Base-by-base conservation (phyloP, 2,329 filamentous ascomycete genomes). In the Diplodia corticola region DNA sequence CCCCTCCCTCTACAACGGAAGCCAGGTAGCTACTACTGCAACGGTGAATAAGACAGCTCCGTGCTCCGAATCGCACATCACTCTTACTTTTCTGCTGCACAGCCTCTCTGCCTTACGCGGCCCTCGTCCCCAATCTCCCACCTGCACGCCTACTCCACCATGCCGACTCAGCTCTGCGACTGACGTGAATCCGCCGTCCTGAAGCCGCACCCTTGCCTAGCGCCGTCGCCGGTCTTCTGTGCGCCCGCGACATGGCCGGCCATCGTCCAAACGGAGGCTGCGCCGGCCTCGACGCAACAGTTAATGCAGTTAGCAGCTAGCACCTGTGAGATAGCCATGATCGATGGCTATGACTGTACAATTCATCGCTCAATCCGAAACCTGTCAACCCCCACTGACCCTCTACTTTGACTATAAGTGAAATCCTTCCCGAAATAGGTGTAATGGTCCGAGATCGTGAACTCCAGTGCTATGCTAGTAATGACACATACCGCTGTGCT, bases 101-200 rank as follows among this genome's bases (percentile, higher is more conserved):
- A 60, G 55, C 55, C 55, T 60, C 55, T 48, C 33, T 30, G 55
- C 55, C 55, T 60, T 46, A 46, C 55, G 55, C 37, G 55, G 55
- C 55, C 54, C 22, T 26, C 55, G 20, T 46, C 24, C 22, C 26
- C 10, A 26, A 30, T n/a, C 33, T 60, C 17, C 37, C 26, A 13
- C 24, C 33, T 37, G 33, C 37, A n/a, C 30, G 4, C 20, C 17
- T 35, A 40, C n/a, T 33, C 20, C 5, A n/a, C 17, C 17, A 20
- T 33, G 4, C n/a, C 33, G 9, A n/a, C 20, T 33, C 13, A 20
- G 49, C 26, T 7, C 17, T 54, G 49, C 17, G 26, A 53, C 50
- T 33, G 17, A 35, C n/a, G 28, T 30, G 6, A 7, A 20, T 35
- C 12, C 50, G 17, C 50, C 9, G 50, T n/a, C 28, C 49, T 15